phyloP scores from a whole-genome alignment of 352 stramenopile genomes.

The Phytophthora lateralis region DNA sequence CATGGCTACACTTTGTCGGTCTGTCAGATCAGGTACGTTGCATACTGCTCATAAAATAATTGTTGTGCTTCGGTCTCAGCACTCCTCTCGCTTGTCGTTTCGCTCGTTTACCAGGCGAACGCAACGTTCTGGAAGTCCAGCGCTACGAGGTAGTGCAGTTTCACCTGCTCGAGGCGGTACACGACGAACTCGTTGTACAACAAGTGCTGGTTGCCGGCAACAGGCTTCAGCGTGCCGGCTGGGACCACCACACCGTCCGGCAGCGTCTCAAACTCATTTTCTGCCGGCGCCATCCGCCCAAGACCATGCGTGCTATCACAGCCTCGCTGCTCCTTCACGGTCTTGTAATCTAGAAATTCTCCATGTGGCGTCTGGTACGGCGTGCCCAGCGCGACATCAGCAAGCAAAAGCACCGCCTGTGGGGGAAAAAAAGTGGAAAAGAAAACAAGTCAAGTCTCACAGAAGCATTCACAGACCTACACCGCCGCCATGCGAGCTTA shows the following conservation, averaged over 20 bases:
- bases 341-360: slow-evolving; percentile 36
- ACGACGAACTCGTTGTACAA: slow-evolving; percentile 61
- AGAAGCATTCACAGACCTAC: background rate
- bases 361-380: slow-evolving; percentile 20
- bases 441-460: background rate
- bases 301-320: slow-evolving; percentile 44
- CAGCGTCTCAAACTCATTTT: slow-evolving; percentile 31
- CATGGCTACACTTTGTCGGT: slow-evolving; percentile 16
- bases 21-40: background rate
- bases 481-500: background rate
- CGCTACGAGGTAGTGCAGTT: slow-evolving; percentile 43
- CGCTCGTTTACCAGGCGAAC: slow-evolving; percentile 18
- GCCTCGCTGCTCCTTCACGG: slow-evolving; percentile 20
- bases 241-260: slow-evolving; percentile 47
- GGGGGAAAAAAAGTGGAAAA: background rate
- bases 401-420: slow-evolving; percentile 42
- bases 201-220: slow-evolving; percentile 26
- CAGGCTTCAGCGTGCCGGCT: slow-evolving; percentile 28
- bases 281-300: slow-evolving; percentile 33
- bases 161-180: slow-evolving; percentile 50
- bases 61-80: background rate
- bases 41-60: slow-evolving; percentile 11
- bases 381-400: slow-evolving; percentile 47
- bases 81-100: background rate
- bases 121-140: slow-evolving; percentile 30